Evolutionary conservation across 306 rosid species (phyloP), one percentile per base, ranked within the genome.

Genomic region (Citrullus mucosospermus): DNA sequence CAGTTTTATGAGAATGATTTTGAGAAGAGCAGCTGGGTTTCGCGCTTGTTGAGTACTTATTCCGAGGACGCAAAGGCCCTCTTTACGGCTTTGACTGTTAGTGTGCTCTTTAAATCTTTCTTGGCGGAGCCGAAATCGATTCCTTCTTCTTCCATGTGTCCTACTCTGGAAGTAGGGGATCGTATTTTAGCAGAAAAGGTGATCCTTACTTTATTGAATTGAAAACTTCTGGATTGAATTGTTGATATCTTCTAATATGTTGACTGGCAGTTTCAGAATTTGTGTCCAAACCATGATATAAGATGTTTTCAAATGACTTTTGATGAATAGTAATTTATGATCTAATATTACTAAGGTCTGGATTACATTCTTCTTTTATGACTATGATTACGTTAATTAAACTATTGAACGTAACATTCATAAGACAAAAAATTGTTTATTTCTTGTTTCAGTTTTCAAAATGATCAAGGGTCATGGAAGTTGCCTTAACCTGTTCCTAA

Each of bases 131-230:
- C 99, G 2, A 82, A 90, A 55, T 95, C 99, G 16, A 95, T 95
- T 83, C 97, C 99, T 50, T 95, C 99, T n/a, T 20, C 93, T 78
- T 95, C 99, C n/a, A 92, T 95, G 99, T 82, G 48, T 80, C 99
- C 99, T 14, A 92, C 97, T 44, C 91, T 95, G 18, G 89, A 91
- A 76, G 93, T 83, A 2, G 99, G 99, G 39, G 99, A 95, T 78
- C 99, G 99, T 9, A 78, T 95, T 86, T 80, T 95, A 61, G 89
- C 99, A 0, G 97, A 95, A 84, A 95, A 95, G 99, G 99, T 95
- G 46, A 14, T 80, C 48, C 32, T 12, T 46, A 15, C 12, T 43
- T 72, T 3, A 25, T 46, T 1, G 0, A 48, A 6, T 22, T 69
- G 38, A 48, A 44, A n/a, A 44, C 22, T 32, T 44, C 34, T 69